Evolutionary conservation across 1,284 basidiomycete species (phyloP).

Genomic region (Ganoderma meredithae): DNA sequence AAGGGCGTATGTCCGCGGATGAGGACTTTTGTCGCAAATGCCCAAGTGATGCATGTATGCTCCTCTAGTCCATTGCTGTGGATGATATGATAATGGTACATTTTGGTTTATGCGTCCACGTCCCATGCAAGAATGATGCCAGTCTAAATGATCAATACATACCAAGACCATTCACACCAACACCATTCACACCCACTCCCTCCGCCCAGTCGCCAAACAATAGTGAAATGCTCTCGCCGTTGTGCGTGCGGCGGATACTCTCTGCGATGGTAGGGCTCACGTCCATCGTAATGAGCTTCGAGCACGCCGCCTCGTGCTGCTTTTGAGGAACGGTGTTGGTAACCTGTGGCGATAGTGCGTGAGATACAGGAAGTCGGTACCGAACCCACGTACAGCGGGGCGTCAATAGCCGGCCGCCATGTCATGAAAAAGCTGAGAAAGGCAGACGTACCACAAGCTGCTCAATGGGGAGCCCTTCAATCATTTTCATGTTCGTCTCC

Average conservation of each 20-base stretch:
- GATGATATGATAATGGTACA: conserved; percentile 30
- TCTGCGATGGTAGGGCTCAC: conserved; percentile 93
- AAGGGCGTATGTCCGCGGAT: background rate
- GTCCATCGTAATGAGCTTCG: conserved; percentile 82
- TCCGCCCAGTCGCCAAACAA: conserved; percentile 81
- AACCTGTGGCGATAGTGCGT: conserved; percentile 49
- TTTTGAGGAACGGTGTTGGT: conserved; percentile 84
- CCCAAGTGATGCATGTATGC: conserved; percentile 18
- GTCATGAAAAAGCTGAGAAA: background rate
- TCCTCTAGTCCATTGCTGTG: conserved; percentile 31
- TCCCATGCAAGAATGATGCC: conserved; percentile 28
- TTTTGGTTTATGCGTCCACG: conserved; percentile 31
- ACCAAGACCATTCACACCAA: conserved; percentile 35
- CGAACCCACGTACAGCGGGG: conserved; percentile 10
- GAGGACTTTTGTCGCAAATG: background rate
- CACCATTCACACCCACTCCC: conserved; percentile 34
- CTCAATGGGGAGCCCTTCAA: conserved; percentile 84
- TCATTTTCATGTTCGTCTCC: conserved; percentile 80
- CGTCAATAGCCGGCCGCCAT: conserved; percentile 8
- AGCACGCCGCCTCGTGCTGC: conserved; percentile 58
- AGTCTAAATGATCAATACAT: conserved; percentile 34
- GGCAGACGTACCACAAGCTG: conserved; percentile 81
- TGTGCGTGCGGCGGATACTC: conserved; percentile 96
- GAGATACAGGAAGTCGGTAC: conserved; percentile 34
- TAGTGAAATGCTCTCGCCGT: conserved; percentile 89